These are phyloP conservation scores for Phytophthora litchii DNA, from an alignment of 352 stramenopile genomes.

Conservation along the genomic window DNA sequence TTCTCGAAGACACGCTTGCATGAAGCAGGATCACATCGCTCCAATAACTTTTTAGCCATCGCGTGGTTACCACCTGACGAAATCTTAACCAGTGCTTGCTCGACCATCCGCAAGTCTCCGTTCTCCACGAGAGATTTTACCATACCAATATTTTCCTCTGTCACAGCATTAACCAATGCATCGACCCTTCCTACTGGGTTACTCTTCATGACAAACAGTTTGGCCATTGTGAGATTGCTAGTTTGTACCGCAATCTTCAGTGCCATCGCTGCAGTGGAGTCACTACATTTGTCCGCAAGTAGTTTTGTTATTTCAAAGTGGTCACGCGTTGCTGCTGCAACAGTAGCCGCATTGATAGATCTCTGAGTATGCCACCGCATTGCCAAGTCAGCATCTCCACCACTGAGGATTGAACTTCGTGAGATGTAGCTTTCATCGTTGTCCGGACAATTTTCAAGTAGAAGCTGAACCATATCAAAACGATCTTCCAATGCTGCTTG, in stretches of 20 bases:
- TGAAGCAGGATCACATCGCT: slow-evolving; percentile 9
- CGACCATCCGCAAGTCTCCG: slow-evolving; percentile 12
- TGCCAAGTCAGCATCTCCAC: background rate
- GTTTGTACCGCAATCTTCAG: slow-evolving; percentile 9
- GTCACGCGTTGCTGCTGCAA: slow-evolving; percentile 7
- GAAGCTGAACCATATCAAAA: slow-evolving; percentile 7
- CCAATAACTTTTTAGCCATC: slow-evolving; percentile 10
- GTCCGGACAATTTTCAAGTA: slow-evolving; percentile 20
- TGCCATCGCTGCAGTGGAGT: slow-evolving; percentile 5
- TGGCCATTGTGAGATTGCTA: slow-evolving; percentile 14
- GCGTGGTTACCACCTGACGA: slow-evolving; percentile 14
- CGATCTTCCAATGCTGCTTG: slow-evolving; percentile 11
- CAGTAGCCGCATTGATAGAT: slow-evolving; percentile 15
- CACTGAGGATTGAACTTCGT: background rate
- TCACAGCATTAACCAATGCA: slow-evolving; percentile 13
- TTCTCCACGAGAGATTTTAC: slow-evolving; percentile 2
- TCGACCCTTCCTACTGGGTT: slow-evolving; percentile 9
- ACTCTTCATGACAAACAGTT: slow-evolving; percentile 19
- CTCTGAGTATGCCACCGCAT: slow-evolving; percentile 15
- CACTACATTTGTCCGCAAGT: slow-evolving; percentile 16
- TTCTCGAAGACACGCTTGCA: slow-evolving; percentile 23
- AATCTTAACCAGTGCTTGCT: slow-evolving; percentile 25
- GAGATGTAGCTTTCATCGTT: slow-evolving; percentile 15
- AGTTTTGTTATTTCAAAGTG: slow-evolving; percentile 4
- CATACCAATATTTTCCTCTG: slow-evolving; percentile 9